phyloP scores from a whole-genome alignment of 768 basidiomycete species.

The Dentipellis sp. region DNA sequence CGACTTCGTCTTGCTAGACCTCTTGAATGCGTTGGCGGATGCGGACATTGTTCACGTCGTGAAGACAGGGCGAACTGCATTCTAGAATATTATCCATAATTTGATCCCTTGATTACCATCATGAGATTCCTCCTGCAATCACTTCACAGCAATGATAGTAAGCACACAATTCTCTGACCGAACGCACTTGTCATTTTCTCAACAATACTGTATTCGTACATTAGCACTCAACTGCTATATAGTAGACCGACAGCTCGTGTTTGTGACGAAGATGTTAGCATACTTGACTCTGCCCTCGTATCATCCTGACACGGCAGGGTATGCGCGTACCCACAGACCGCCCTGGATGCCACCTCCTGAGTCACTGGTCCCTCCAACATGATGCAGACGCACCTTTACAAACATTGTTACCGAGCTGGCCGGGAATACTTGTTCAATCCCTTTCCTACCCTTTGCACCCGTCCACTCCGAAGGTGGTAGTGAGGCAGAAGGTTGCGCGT shows the following conservation, averaged over 20 bases:
- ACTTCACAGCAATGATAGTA: no score
- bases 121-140: no score
- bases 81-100: background rate
- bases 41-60: background rate
- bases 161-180: no score
- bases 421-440: background rate
- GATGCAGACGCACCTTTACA: background rate
- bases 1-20: background rate
- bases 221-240: no score
- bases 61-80: background rate
- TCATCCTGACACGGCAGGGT: no score
- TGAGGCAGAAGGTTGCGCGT: slow-evolving; percentile 7
- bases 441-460: background rate
- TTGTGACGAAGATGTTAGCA: no score
- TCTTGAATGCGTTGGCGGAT: background rate
- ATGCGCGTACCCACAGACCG: background rate
- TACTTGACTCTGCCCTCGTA: no score
- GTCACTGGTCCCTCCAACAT: background rate
- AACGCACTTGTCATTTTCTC: no score
- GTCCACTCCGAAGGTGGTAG: background rate
- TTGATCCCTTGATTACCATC: no score
- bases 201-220: no score
- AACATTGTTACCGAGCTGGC: background rate
- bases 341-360: background rate
- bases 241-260: no score